phyloP scores from a whole-genome alignment of 352 stramenopile species.

The Phytophthora europaea region DNA sequence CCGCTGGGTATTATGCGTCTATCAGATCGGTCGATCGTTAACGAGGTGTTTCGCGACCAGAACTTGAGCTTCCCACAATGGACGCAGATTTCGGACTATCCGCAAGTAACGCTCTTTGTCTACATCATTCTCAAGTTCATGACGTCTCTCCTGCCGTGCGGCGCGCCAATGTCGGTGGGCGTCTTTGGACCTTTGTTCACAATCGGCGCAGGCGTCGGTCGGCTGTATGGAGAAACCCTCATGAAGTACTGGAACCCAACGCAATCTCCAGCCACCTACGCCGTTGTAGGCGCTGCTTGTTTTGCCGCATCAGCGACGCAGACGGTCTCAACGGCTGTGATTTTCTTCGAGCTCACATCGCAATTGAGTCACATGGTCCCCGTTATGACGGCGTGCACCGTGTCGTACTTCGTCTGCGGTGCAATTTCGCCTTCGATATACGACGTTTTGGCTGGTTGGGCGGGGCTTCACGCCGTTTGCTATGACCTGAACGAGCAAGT shows the following conservation, averaged over 20 bases:
- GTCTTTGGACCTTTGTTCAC: conserved; percentile 90
- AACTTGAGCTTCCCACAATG: conserved; percentile 70
- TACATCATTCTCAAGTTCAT: conserved; percentile 86
- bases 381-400: conserved; percentile 85
- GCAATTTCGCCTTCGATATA: conserved; percentile 89
- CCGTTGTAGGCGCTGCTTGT: conserved; percentile 92
- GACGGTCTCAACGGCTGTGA: conserved; percentile 90
- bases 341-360: conserved; percentile 91
- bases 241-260: conserved; percentile 83
- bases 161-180: conserved; percentile 79
- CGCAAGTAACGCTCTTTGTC: conserved; percentile 80
- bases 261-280: conserved; percentile 87
- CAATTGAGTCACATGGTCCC: conserved; percentile 90
- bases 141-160: conserved; percentile 80
- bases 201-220: conserved; percentile 79
- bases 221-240: conserved; percentile 85
- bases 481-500: conserved; percentile 88
- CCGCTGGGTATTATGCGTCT: conserved; percentile 81
- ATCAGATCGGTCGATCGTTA: conserved; percentile 81
- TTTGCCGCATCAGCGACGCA: conserved; percentile 93
- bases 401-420: conserved; percentile 86
- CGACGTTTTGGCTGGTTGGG: conserved; percentile 86
- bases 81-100: conserved; percentile 73
- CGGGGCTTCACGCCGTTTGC: conserved; percentile 81
- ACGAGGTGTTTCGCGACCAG: conserved; percentile 84